Conservation (phyloP, 495 filamentous ascomycete genomes). For the Xylaria venustula region DNA sequence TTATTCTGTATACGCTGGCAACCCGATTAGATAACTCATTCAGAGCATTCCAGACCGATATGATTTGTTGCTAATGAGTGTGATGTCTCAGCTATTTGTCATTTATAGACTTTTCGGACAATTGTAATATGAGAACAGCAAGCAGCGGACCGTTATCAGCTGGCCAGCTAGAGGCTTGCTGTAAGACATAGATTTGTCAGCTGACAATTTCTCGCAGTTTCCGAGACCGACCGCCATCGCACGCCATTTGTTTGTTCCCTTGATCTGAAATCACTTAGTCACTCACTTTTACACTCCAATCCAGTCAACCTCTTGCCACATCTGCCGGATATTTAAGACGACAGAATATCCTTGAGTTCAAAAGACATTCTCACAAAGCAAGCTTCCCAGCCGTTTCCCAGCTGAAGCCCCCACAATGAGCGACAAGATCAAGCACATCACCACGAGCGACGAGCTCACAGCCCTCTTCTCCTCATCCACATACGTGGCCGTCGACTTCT, state of each 20-base stretch:
- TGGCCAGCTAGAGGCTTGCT: too few species aligned
- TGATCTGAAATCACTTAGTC: neutral
- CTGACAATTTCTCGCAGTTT: slow-evolving; percentile 6
- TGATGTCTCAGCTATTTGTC: too few species aligned
- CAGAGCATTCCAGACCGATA: too few species aligned
- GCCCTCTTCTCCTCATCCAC: slow-evolving; percentile 33
- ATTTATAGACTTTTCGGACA: too few species aligned
- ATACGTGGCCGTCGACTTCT: slow-evolving; percentile 50
- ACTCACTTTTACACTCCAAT: neutral
- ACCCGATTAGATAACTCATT: too few species aligned
- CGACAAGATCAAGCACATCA: slow-evolving; percentile 29
- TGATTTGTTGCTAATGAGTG: too few species aligned
- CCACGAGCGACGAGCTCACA: slow-evolving; percentile 29
- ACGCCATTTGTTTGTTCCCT: neutral
- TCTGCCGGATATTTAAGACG: neutral
- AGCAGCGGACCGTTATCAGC: too few species aligned
- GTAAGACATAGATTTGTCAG: slow-evolving; percentile 9
- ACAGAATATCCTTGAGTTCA: neutral
- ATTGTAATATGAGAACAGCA: too few species aligned
- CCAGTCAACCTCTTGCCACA: neutral
- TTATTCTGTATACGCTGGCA: too few species aligned
- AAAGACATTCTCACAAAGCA: neutral
- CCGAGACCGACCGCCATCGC: neutral
- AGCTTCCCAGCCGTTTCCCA: neutral
- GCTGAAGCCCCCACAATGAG: slow-evolving; percentile 9